Base-by-base conservation (phyloP, 2,329 filamentous ascomycete genomes). In the Cercospora sesami region DNA sequence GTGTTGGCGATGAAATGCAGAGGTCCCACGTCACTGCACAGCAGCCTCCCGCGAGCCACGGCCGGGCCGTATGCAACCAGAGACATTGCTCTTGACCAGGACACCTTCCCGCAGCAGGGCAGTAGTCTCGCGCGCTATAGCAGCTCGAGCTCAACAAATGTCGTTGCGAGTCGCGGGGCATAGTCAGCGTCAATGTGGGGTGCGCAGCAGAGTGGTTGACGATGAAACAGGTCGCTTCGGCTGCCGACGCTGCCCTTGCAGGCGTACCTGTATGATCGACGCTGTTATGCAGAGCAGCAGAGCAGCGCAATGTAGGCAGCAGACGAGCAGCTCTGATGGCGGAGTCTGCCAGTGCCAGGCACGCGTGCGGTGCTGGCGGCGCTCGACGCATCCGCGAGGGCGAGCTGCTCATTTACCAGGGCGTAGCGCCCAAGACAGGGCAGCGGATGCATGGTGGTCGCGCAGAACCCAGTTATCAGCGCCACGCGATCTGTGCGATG, bases 401-500 rank as follows among this genome's bases (percentile, higher is more conserved):
- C 36, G 36, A 8, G 36, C 1, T n/a, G 36, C 36, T 42, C 36
- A 42, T 42, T 42, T n/a, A 48, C n/a, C 42, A 48, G n/a, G 42
- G 42, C 42, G 42, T 21, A 21, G 42, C 66, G 62, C 62, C 63
- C 12, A 65, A 58, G 61, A 61, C 62, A 61, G 45, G 65, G 53
- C 59, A 33, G 51, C 63, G 67, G 59, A n/a, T 59, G 36, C 59
- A 31, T 57, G 51, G 33, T 39, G 48, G 63, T 60, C 28, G 63
- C 58, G 67, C 65, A 63, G 65, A 14, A 60, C 36, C 42, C 33
- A 65, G 58, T 62, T 55, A 63, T 68, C 68, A 65, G 59, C 68
- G 68, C 68, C 68, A 69, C 65, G 68, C 68, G 62, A 69, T 70
- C 68, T 68, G 60, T 68, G 65, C 61, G 30, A 48, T 64, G 55